Conservation (phyloP, 1,284 basidiomycete genomes). For the Mycosarcoma mackinlayi region DNA sequence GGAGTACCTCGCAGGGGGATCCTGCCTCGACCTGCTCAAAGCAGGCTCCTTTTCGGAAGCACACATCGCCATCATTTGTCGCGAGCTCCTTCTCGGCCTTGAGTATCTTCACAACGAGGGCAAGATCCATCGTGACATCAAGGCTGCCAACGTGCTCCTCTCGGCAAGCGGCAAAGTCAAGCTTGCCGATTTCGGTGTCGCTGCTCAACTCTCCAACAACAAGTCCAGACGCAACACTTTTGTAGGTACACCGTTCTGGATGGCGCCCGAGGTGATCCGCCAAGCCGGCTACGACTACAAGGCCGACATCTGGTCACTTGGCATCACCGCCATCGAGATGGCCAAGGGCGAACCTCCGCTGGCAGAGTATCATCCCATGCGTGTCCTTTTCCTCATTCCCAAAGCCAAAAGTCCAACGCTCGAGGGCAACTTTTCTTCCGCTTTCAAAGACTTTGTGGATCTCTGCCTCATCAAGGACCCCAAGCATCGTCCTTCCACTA, state of each 20-base stretch:
- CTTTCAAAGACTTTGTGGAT: conserved; percentile 92
- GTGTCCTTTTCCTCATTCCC: conserved; percentile 71
- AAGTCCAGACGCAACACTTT: conserved; percentile 90
- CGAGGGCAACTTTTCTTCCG: conserved; percentile 82
- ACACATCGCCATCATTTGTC: conserved; percentile 92
- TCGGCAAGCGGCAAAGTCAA: conserved; percentile 92
- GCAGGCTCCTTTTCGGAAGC: conserved; percentile 87
- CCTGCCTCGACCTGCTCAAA: conserved; percentile 93
- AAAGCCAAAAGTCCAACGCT: conserved; percentile 85
- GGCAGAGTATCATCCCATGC: conserved; percentile 71
- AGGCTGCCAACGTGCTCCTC: conserved; percentile 94
- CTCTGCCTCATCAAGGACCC: conserved; percentile 94
- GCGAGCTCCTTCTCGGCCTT: conserved; percentile 91
- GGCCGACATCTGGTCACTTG: conserved; percentile 71
- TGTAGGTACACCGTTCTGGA: conserved; percentile 93
- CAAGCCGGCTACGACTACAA: conserved; percentile 79
- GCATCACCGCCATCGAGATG: conserved; percentile 70
- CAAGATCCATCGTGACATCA: conserved; percentile 98
- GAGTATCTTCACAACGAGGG: conserved; percentile 93
- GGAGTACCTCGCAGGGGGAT: conserved; percentile 99
- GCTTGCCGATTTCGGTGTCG: conserved; percentile 95
- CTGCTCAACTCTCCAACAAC: conserved; percentile 82
- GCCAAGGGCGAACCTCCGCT: conserved; percentile 70
- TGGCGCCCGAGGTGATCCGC: conserved; percentile 96
- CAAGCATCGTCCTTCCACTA: conserved; percentile 85